phyloP scores from a whole-genome alignment of 129 eudicot species.

The Artemisia annua region DNA sequence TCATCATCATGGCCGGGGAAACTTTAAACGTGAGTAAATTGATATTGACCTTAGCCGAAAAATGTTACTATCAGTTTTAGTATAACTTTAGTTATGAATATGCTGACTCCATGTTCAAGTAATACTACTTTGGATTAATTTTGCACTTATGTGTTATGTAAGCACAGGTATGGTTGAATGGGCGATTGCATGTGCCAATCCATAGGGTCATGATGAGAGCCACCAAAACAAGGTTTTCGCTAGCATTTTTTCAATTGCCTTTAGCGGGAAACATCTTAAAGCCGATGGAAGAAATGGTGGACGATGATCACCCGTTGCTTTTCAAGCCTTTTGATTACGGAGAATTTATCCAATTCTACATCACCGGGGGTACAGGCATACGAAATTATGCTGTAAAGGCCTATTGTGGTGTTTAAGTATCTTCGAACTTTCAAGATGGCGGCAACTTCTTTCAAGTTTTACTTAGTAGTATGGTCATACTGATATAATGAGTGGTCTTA shows the following conservation, averaged over 20 bases:
- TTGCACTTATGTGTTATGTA: not conserved
- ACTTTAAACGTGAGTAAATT: constrained; percentile 43
- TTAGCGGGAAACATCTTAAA: constrained; percentile 34
- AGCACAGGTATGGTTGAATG: too few relatives aligned
- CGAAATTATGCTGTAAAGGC: constrained; percentile 38
- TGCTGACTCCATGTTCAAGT: too few relatives aligned
- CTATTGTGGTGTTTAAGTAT: constrained; percentile 46
- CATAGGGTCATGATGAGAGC: constrained; percentile 32
- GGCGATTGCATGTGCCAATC: too few relatives aligned
- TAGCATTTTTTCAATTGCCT: constrained; percentile 45
- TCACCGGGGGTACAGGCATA: constrained; percentile 35
- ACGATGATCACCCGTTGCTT: constrained; percentile 48
- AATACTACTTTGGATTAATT: too few relatives aligned
- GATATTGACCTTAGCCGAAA: too few relatives aligned
- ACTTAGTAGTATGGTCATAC: too few relatives aligned
- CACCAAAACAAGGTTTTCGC: constrained; percentile 40
- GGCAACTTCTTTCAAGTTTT: too few relatives aligned
- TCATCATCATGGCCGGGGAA: constrained; percentile 64
- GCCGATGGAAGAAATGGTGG: constrained; percentile 47
- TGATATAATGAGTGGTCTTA: too few relatives aligned
- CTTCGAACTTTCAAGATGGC: too few relatives aligned
- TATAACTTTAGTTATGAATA: too few relatives aligned
- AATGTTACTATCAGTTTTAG: too few relatives aligned
- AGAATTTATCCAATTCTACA: constrained; percentile 38
- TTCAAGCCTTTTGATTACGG: constrained; percentile 53